Base-by-base conservation (phyloP, 306 rosid genomes). In the Lotus japonicus region DNA sequence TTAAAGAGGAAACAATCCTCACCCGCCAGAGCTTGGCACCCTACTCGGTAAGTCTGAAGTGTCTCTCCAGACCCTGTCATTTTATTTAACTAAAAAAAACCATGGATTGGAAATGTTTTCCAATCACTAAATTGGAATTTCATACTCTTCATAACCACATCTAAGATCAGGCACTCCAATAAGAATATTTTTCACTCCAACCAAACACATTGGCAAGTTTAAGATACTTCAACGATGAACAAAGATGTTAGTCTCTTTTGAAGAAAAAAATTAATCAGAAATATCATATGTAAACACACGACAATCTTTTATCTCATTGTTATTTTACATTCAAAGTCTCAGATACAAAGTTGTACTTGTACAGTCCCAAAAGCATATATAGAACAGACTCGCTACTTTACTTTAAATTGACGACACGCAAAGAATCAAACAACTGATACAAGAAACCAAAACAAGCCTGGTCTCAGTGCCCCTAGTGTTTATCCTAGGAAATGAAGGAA, bases 401-500 rank as follows among this genome's bases (percentile, higher is more conserved):
- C 74, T 58, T 50, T 56, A 68, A 62, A 66, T 56, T 78, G 80
- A 72, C 73, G 21, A 67, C 88, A 83, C 68, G 69, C 85, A 70
- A 60, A 66, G 74, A 70, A 77, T 83, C 71, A 75, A 63, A 68
- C 80, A 68, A 26, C 31, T 26, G 31, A 75, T 67, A 72, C 80
- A 68, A 61, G 68, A 70, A 72, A 62, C 23, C 54, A 55, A 53
- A 58, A 58, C 45, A 64, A 70, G 42, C 60, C 77, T 76, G 75
- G 85, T 78, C 76, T 78, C 73, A 23, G 64, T 53, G 58, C 49
- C 41, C 76, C 83, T 44, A n/a, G 78, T 63, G 63, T 59, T 76
- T 68, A 51, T 77, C 68, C 66, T 57, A 71, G 81, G 74, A 77
- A 75, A 72, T 73, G 79, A 75, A 57, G 71, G 76, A 70, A 50